Evolutionary conservation across 179 eudicot genomes (phyloP), one percentile per base, ranked within the genome.

Genomic region (Corrigiola litoralis): DNA sequence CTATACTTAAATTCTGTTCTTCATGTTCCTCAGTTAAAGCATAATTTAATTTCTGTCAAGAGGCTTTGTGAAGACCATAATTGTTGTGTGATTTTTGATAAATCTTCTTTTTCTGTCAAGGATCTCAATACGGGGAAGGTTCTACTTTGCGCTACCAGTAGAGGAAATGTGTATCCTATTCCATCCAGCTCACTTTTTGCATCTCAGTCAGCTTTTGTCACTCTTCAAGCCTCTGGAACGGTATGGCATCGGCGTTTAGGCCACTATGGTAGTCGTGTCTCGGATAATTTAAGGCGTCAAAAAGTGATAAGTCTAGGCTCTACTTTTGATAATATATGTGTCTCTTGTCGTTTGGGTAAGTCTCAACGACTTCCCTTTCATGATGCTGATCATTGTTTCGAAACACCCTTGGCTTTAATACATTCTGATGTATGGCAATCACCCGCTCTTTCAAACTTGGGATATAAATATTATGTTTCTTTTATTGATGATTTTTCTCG

Each of bases 401-500:
- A 21, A 2, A 18, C 25, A 34, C 61, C 61, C 16, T 33, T 57
- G 38, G 23, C 6, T 33, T 33, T 34, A 5, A 21, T 34, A 2
- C 38, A 36, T 28, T 59, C 37, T 0, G 37, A 40, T 59, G 45
- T 59, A 17, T 58, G 63, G 63, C 17, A 36, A 32, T 57, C 45
- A 0, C 24, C 27, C 9, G 34, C 34, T 32, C 10, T 36, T 1
- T n/a, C 16, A 1, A 57, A 57, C 34, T 44, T 32, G 16, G 23
- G 21, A 2, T 57, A 33, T 36, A 36, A 36, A 0, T 36, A 36
- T 20, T 57, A 34, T 36, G 44, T 36, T 0, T 57, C 44, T 36
- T 57, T 57, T 57, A 44, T 57, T 34, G 61, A 56, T 33, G 61
- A 57, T 20, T 36, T 57, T 21, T 57, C 61, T 57, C 44, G 45